A percentile compares a stretch with the other conserved stretches of the same genome.
Conservation (phyloP, 495 filamentous ascomycete species). For the Aspergillus diversus region DNA sequence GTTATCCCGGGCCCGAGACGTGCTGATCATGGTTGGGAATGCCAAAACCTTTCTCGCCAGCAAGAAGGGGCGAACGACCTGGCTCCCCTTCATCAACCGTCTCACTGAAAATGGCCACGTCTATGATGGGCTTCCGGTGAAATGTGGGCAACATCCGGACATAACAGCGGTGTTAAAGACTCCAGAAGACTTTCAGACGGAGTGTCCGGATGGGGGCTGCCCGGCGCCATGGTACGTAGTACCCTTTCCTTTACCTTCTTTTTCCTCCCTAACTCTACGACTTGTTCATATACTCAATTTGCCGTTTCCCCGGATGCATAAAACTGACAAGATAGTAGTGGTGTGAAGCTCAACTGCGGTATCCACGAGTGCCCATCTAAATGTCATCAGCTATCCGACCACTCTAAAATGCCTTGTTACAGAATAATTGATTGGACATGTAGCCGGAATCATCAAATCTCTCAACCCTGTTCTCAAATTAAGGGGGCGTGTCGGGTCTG, state of each 20-base stretch:
- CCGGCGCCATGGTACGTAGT: slow-evolving; percentile 61
- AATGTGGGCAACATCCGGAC: slow-evolving; percentile 68
- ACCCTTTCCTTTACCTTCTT: neutral
- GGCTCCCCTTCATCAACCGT: slow-evolving; percentile 61
- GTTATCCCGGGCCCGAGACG: slow-evolving; percentile 68
- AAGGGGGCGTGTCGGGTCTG: slow-evolving; percentile 32
- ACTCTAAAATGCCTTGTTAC: slow-evolving; percentile 64
- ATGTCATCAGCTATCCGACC: slow-evolving; percentile 69
- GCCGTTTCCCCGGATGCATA: neutral
- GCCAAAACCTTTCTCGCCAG: slow-evolving; percentile 65
- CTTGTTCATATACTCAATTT: too few species aligned
- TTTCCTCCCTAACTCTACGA: neutral
- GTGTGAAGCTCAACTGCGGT: slow-evolving; percentile 61
- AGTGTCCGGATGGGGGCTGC: slow-evolving; percentile 78
- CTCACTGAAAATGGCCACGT: slow-evolving; percentile 59
- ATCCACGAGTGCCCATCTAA: slow-evolving; percentile 61
- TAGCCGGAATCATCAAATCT: slow-evolving; percentile 51
- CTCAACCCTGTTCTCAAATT: slow-evolving; percentile 39
- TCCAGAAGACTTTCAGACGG: slow-evolving; percentile 59
- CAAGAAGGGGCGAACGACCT: slow-evolving; percentile 61
- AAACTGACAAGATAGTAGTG: slow-evolving; percentile 36
- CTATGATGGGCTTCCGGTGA: slow-evolving; percentile 71
- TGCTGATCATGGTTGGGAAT: slow-evolving; percentile 74
- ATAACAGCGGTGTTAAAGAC: slow-evolving; percentile 46
- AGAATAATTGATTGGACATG: slow-evolving; percentile 53